Percentiles rank a stretch among this genome's conserved stretches.
Conservation (phyloP, 2,329 filamentous ascomycete species). For the Eutypella sp. region DNA sequence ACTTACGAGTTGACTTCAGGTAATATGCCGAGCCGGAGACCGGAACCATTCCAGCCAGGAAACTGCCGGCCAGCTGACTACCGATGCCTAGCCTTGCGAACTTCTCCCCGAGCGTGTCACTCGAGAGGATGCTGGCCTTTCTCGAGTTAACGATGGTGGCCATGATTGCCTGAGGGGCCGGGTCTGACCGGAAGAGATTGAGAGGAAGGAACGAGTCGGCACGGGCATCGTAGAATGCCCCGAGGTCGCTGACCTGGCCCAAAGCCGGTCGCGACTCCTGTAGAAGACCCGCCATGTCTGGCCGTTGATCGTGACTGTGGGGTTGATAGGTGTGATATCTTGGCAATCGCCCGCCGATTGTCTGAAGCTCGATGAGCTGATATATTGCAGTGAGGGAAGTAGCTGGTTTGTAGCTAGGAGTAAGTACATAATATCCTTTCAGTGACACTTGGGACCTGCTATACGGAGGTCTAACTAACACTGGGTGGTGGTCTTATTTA, state of each 20-base stretch:
- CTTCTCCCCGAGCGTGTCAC: slow-evolving; percentile 1
- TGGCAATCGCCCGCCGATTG: background rate
- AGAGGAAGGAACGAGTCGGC: slow-evolving; percentile 2
- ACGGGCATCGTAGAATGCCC: slow-evolving; percentile 3
- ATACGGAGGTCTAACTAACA: too few species aligned
- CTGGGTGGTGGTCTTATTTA: too few species aligned
- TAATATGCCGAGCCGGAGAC: slow-evolving; percentile 4
- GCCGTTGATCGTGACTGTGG: background rate
- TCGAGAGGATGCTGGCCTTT: background rate
- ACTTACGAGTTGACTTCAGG: background rate
- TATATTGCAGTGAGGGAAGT: too few species aligned
- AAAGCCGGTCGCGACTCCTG: slow-evolving; percentile 3
- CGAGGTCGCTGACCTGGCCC: slow-evolving; percentile 4
- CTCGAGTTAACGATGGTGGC: background rate
- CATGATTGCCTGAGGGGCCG: background rate
- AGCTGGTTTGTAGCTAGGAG: too few species aligned
- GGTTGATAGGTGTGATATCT: too few species aligned
- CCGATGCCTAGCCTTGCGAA: slow-evolving; percentile 1
- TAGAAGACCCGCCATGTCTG: background rate
- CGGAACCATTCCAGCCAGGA: slow-evolving; percentile 3
- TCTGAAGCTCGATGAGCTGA: too few species aligned
- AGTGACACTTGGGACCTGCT: too few species aligned
- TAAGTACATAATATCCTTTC: too few species aligned
- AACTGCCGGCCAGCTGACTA: slow-evolving; percentile 3
- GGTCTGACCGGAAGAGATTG: background rate